These are phyloP conservation scores for Allium cepa DNA, from an alignment of 106 monocot species.

Conservation along the genomic window DNA sequence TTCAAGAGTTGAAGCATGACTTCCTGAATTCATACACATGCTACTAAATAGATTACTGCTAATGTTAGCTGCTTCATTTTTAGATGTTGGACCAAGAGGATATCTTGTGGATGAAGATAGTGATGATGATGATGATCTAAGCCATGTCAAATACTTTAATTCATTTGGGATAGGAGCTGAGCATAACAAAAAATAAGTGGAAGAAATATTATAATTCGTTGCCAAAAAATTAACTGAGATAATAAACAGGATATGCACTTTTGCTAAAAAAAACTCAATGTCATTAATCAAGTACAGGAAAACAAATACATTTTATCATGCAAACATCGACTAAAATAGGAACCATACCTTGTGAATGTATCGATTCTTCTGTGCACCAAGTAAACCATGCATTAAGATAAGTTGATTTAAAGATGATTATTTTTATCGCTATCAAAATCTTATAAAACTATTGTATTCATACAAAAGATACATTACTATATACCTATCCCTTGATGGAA, in stretches of 20 bases:
- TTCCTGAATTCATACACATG: constrained; percentile 91
- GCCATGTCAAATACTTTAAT: constrained; percentile 75
- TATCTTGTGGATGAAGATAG: constrained; percentile 68
- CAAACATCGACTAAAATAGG: background rate
- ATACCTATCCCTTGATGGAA: constrained; percentile 52
- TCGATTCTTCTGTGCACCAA: constrained; percentile 43
- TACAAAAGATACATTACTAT: no score
- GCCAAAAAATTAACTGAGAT: no score
- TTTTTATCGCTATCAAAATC: no score
- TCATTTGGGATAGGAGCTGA: constrained; percentile 59
- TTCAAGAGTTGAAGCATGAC: constrained; percentile 94
- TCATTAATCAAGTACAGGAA: no score
- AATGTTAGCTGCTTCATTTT: constrained; percentile 34
- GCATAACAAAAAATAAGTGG: constrained; percentile 1
- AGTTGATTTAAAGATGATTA: constrained; percentile 6
- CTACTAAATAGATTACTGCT: constrained; percentile 32
- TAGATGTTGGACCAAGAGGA: constrained; percentile 35
- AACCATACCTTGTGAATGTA: constrained; percentile 41
- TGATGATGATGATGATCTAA: constrained; percentile 75
- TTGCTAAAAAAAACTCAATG: no score
- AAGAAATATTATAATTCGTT: no score
- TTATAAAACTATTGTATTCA: no score
- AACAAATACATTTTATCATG: background rate
- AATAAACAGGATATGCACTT: no score
- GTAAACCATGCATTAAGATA: constrained; percentile 38